Evolutionary conservation across 768 basidiomycete genomes (phyloP).

Genomic region (Obba rivulosa): DNA sequence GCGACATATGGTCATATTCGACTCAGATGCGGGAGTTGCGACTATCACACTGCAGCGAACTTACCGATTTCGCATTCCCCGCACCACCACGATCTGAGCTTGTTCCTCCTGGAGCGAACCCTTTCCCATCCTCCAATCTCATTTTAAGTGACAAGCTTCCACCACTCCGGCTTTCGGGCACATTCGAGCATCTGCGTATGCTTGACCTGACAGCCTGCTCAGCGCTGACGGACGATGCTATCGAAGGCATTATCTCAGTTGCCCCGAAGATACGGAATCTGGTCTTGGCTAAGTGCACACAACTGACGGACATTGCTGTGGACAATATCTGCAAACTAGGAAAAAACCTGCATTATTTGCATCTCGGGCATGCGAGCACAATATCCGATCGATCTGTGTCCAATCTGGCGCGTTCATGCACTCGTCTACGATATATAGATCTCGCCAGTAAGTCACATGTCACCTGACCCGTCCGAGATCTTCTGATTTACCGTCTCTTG

Average conservation of each 20-base stretch:
- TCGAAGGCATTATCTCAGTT: constrained; percentile 63
- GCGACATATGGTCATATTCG: constrained; percentile 79
- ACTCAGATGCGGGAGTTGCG: constrained; percentile 88
- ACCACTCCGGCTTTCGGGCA: constrained; percentile 57
- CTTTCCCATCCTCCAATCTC: constrained; percentile 30
- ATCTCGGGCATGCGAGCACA: constrained; percentile 85
- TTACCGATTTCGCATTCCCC: constrained; percentile 87
- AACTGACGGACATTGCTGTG: constrained; percentile 77
- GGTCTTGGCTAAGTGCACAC: constrained; percentile 58
- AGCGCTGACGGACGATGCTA: constrained; percentile 67
- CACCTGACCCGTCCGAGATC: background rate
- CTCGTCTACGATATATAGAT: constrained; percentile 89
- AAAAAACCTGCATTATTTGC: constrained; percentile 91
- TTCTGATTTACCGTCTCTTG: constrained; percentile 8
- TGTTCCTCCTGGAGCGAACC: constrained; percentile 35
- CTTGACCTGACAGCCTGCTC: constrained; percentile 87
- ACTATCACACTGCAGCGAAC: constrained; percentile 68
- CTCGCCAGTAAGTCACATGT: constrained; percentile 72
- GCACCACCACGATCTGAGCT: constrained; percentile 46
- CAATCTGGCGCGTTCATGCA: constrained; percentile 79
- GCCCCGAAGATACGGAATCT: constrained; percentile 47
- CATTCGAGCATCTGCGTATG: constrained; percentile 85
- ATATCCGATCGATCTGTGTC: constrained; percentile 90
- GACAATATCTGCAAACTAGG: constrained; percentile 83
- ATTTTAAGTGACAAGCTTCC: constrained; percentile 41